Evolutionary conservation across 805 yeast species (phyloP).

Genomic region (Saccharomycopsis capsularis): DNA sequence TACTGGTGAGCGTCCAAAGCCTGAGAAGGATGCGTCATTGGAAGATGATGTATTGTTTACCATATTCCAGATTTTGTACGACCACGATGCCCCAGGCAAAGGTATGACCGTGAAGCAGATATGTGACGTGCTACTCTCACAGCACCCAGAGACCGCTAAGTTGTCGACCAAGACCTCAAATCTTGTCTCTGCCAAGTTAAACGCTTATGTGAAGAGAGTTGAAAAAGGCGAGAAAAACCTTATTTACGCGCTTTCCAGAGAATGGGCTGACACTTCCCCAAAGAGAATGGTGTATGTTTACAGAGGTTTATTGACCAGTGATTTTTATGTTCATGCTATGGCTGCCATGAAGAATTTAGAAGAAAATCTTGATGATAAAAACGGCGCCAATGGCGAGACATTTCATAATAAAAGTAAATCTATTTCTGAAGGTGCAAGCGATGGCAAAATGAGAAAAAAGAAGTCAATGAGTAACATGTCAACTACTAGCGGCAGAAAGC

Average conservation of each 20-base stretch:
- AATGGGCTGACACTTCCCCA: constrained; percentile 89
- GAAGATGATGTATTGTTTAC: constrained; percentile 75
- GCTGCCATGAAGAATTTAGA: constrained; percentile 43
- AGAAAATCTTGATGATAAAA: constrained; percentile 26
- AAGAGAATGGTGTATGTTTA: constrained; percentile 84
- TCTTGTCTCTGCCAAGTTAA: constrained; percentile 72
- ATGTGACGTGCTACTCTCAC: constrained; percentile 65
- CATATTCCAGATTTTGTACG: constrained; percentile 64
- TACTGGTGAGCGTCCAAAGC: constrained; percentile 67
- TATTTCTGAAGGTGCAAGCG: neutral
- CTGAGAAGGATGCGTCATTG: constrained; percentile 56
- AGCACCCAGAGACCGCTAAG: constrained; percentile 80
- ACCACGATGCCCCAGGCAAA: constrained; percentile 56
- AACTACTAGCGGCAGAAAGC: neutral
- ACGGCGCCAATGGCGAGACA: constrained; percentile 22
- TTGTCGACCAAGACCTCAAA: constrained; percentile 75
- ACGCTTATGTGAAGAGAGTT: constrained; percentile 78
- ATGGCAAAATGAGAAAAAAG: neutral
- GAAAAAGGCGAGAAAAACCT: constrained; percentile 75
- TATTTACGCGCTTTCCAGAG: constrained; percentile 70
- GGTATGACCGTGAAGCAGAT: constrained; percentile 91
- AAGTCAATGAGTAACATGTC: neutral
- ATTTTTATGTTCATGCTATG: constrained; percentile 65
- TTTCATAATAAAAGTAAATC: constrained; percentile 1
- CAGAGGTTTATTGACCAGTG: constrained; percentile 70